Conservation (phyloP, 1,139 yeast genomes). For the Petasospora rhodanensis region DNA sequence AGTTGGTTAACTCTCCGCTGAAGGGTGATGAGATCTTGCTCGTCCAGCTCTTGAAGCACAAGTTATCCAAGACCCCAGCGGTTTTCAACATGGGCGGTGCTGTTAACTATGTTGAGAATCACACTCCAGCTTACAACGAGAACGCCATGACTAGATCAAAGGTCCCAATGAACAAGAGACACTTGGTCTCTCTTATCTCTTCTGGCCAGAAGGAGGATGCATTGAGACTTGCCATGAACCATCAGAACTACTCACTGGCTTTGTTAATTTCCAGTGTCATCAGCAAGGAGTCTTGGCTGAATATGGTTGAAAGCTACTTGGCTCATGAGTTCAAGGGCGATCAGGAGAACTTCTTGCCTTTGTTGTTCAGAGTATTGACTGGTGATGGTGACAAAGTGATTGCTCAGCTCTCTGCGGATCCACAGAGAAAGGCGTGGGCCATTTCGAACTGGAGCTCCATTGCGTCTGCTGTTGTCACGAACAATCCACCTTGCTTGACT, state of each 20-base stretch:
- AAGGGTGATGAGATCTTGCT: constrained; percentile 20
- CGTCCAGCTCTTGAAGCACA: constrained; percentile 21
- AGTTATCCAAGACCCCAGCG: constrained; percentile 13
- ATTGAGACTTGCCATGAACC: constrained; percentile 52
- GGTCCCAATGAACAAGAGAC: constrained; percentile 21
- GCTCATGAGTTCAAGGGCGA: constrained; percentile 40
- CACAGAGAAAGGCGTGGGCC: constrained; percentile 45
- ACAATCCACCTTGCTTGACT: constrained; percentile 35
- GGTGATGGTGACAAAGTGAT: constrained; percentile 59
- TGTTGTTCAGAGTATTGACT: constrained; percentile 58
- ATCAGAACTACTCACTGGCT: constrained; percentile 77
- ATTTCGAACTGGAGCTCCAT: constrained; percentile 48
- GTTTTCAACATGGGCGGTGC: constrained; percentile 20
- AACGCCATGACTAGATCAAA: constrained; percentile 1
- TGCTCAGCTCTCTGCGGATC: constrained; percentile 40
- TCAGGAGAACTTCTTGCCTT: constrained; percentile 52
- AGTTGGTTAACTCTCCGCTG: constrained; percentile 6
- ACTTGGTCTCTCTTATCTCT: constrained; percentile 19
- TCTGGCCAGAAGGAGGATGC: constrained; percentile 68
- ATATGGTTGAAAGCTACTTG: constrained; percentile 49
- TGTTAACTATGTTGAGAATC: constrained; percentile 16
- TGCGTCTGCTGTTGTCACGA: constrained; percentile 40
- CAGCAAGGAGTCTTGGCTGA: constrained; percentile 59
- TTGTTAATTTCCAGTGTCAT: constrained; percentile 63
- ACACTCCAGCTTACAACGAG: constrained; percentile 5